Evolutionary conservation across 495 filamentous ascomycete species (phyloP), one percentile per base, ranked within the genome.

Genomic region (Rostrohypoxylon terebratum): DNA sequence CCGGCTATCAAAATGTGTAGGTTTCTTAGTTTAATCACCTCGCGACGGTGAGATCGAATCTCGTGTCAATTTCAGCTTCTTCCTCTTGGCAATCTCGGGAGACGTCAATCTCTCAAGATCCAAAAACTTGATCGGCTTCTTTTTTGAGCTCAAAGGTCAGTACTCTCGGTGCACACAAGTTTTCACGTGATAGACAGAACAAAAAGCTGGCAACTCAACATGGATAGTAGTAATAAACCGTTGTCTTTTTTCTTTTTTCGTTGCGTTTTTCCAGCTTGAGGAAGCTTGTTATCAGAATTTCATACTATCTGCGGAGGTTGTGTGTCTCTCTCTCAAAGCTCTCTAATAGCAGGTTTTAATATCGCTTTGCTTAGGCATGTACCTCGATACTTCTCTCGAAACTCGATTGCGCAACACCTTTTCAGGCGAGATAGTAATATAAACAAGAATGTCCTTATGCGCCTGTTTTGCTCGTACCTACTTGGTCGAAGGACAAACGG

Each of bases 261-360:
- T 58, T 58, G n/a, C 9, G 18, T 48, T 51, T 74, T 45, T 69
- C 66, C 66, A 72, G 69, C 76, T 76, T 57, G 8, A 10, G 2
- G 75, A 73, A 71, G 74, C 62, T 64, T 66, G 53, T 73, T 71
- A 74, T 75, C 68, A 72, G 60, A 76, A 74, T 76, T 78, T 75
- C 66, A 68, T 76, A 66, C 76, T 78, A 78, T 74, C 74, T 78
- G 72, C 63, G 69, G 69, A 72, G 66, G 72, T 71, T 72, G 69
- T 75, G 50, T 77, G 28, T 28, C 28, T n/a, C 50, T 71, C 64
- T 59, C 33, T 58, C 33, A 58, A 68, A 72, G 63, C 71, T 40
- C 44, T 70, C 36, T 45, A 40, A 36, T 14, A 59, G 55, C 11
- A 53, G 21, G 21, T 53, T 33, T 25, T 25, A n/a, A n/a, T n/a